Evolutionary conservation across 2,329 filamentous ascomycete species (phyloP), one percentile per base, ranked within the genome.

Genomic region (Cladophialophora immunda): DNA sequence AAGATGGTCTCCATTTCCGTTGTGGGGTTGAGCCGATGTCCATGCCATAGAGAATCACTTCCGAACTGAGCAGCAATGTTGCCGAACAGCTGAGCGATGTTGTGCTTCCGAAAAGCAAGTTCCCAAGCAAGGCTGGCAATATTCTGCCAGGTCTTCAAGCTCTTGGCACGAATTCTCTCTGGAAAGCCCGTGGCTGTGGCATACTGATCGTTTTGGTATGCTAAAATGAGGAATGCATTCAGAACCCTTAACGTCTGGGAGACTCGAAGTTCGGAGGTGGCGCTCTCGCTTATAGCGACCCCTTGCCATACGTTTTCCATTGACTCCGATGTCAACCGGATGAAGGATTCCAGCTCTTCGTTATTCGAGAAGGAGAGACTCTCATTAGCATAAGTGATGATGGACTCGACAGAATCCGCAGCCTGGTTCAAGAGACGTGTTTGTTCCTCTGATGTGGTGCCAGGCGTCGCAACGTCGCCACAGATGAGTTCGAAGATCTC

Each of bases 1-100:
- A 62, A 7, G 25, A 70, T 59, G 32, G 68, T 65, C 47, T 70
- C 68, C 11, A 70, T 57, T 59, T 64, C 66, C 19, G 59, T 22
- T 11, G 52, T 47, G 17, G n/a, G 22, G 2, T 52, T 32, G 45
- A 34, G 17, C 19, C 17, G 32, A 15, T 38, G 19, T 22, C 38
- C 55, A 22, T 38, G 47, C 8, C 25, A 8, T 19, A 45, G 50
- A 29, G n/a, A 25, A 17, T 38, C 27, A 47, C 32, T 41, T 6
- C 41, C 54, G 22, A 58, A 30, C 22, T 41, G 60, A 62, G 52
- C 38, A 25, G 56, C 41, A 32, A 67, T 47, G 47, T 59, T 57
- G n/a, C 29, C 25, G 30, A 64, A 62, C 17, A 70, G 58, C 2
- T 22, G 17, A 13, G n/a, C 54, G 34, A 64, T 54, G 22, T 56